phyloP scores from a whole-genome alignment of 257 asterid species.

The Solanum arcanum region DNA sequence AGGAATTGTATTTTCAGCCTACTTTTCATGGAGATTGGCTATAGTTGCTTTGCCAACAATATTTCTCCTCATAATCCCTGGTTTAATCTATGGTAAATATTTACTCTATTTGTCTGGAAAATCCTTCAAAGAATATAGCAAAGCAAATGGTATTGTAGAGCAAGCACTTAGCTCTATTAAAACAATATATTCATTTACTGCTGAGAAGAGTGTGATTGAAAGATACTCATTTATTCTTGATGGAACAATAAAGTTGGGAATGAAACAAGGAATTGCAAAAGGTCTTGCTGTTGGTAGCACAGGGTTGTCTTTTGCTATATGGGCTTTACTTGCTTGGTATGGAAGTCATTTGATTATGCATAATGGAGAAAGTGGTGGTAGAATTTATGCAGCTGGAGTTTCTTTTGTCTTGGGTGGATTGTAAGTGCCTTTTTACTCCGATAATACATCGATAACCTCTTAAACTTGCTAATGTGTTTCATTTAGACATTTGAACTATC shows the following conservation, averaged over 20 bases:
- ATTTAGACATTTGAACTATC: not conserved
- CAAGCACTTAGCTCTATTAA: slow-evolving; percentile 77
- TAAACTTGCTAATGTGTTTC: not conserved
- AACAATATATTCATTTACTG: slow-evolving; percentile 76
- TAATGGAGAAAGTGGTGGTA: slow-evolving; percentile 79
- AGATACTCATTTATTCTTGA: slow-evolving; percentile 46
- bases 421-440: slow-evolving; percentile 26
- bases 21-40: slow-evolving; percentile 68
- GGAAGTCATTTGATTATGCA: slow-evolving; percentile 70
- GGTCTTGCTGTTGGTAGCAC: slow-evolving; percentile 79
- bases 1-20: slow-evolving; percentile 52
- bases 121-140: slow-evolving; percentile 50
- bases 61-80: slow-evolving; percentile 54
- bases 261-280: slow-evolving; percentile 77
- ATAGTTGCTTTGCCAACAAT: slow-evolving; percentile 67
- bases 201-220: slow-evolving; percentile 55
- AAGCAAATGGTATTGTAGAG: slow-evolving; percentile 50
- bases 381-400: slow-evolving; percentile 65
- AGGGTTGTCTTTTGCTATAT: slow-evolving; percentile 68
- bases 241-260: slow-evolving; percentile 46
- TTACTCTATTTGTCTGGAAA: slow-evolving; percentile 36
- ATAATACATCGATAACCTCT: not conserved
- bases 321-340: slow-evolving; percentile 94
- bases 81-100: slow-evolving; percentile 60
- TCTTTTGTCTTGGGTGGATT: slow-evolving; percentile 81